phyloP scores from a whole-genome alignment of 2,329 filamentous ascomycete genomes.

The Lasiodiplodia gonubiensis region DNA sequence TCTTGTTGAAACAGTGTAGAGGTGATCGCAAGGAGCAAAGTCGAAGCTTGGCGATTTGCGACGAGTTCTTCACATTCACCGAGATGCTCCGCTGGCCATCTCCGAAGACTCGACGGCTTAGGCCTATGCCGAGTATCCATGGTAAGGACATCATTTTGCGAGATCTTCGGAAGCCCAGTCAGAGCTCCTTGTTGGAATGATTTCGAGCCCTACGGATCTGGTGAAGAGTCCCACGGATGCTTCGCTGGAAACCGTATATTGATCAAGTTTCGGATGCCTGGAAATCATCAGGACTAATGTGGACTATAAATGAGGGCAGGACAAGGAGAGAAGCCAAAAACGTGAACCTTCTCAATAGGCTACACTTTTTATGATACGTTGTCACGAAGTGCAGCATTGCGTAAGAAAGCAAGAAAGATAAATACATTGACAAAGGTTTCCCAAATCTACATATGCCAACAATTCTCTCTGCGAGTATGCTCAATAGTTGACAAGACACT shows the following conservation, averaged over 20 bases:
- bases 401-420: not conserved
- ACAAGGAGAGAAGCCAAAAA: no score
- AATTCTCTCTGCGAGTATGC: not conserved
- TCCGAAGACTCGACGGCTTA: not conserved
- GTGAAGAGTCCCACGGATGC: not conserved
- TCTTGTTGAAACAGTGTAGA: not conserved
- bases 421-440: no score
- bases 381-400: not conserved
- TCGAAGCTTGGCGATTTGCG: not conserved
- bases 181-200: not conserved
- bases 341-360: no score
- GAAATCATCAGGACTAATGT: no score
- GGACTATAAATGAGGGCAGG: no score
- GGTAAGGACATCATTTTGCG: not conserved
- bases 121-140: not conserved
- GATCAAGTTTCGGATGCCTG: no score
- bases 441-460: no score
- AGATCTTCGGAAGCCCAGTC: not conserved
- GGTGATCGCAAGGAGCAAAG: not conserved
- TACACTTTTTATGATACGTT: not conserved
- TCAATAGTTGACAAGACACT: no score
- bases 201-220: not conserved
- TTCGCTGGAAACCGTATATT: not conserved
- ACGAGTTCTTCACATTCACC: not conserved
- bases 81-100: not conserved